Base-by-base conservation (phyloP, 352 stramenopile species). In the Phytophthora crassamura region DNA sequence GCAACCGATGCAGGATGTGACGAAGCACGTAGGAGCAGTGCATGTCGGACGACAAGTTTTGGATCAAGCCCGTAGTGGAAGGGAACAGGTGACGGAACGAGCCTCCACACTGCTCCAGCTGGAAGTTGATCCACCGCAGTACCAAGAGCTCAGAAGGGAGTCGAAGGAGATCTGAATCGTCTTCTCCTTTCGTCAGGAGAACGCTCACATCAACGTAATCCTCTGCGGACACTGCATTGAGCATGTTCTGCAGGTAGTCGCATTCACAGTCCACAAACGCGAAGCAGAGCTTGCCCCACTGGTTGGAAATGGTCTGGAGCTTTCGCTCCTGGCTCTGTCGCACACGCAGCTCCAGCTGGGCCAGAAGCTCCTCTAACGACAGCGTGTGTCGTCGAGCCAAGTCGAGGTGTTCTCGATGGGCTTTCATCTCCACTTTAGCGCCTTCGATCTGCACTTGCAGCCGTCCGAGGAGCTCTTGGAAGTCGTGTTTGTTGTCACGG, bases 41-140 rank as follows among this genome's bases (percentile, higher is more conserved):
- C 76, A 90, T 87, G 32, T 92, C 84, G 18, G 81, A 78, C 10
- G 73, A 79, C 36, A 88, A 92, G 35, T 92, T 92, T 52, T 90
- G 84, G 34, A 90, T 78, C 30, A 91, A 84, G 2, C 74, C 77
- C 2, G 41, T 41, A 6, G 38, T 51, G 12, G 48, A 59, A 2
- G 59, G 30, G 3, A 41, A 62, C 5, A 63, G 72, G 35, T 82
- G 71, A 25, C 39, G 43, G 18, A 71, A 63, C 25, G 83, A 74
- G 0, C 54, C 80, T 11, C 58, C 41, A 40, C 70, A 78, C 40
- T 84, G 78, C 16, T 76, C 67, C 5, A 89, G 49, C 30, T 91
- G 80, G 9, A 82, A 84, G 49, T 90, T 92, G 52, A 89, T 87
- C 84, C 84, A 92, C 3, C 80, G 76, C 16, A 92, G 69, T 18